These are phyloP conservation scores for Colletotrichum sp. DNA, from an alignment of 2,329 filamentous ascomycete genomes.

Conservation along the genomic window DNA sequence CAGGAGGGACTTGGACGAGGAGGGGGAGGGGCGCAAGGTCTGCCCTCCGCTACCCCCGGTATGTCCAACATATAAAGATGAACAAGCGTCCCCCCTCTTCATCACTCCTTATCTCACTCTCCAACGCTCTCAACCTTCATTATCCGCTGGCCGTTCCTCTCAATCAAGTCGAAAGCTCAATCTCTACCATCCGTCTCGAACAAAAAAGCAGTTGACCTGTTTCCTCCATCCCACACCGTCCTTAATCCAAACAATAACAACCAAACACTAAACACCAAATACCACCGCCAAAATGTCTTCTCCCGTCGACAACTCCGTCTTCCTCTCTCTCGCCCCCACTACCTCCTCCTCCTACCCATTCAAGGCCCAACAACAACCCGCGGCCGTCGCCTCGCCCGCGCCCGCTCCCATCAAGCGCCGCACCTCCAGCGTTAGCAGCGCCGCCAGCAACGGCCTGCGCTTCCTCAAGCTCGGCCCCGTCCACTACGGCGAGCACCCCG, in stretches of 20 bases:
- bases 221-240: background rate
- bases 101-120: accelerated
- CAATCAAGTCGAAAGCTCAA: background rate
- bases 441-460: conserved; percentile 40
- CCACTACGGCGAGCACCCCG: conserved; percentile 66
- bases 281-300: conserved; percentile 15
- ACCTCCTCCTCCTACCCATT: conserved; percentile 61
- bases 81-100: background rate
- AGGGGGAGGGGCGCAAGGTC: background rate
- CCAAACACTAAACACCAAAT: background rate
- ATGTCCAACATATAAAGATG: conserved; percentile 11
- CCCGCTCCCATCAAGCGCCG: conserved; percentile 45
- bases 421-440: conserved; percentile 60
- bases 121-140: conserved; percentile 3
- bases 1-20: background rate
- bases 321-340: conserved; percentile 64
- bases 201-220: conserved; percentile 13
- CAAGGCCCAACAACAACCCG: conserved; percentile 36
- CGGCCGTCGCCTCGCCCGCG: conserved; percentile 30
- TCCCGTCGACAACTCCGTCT: conserved; percentile 32
- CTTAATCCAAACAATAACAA: background rate
- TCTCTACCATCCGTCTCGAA: conserved; percentile 4
- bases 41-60: background rate
- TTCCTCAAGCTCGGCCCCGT: conserved; percentile 71
- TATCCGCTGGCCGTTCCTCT: background rate